Base-by-base conservation (phyloP, 345 rosid species). In the Conringia planisiliqua region DNA sequence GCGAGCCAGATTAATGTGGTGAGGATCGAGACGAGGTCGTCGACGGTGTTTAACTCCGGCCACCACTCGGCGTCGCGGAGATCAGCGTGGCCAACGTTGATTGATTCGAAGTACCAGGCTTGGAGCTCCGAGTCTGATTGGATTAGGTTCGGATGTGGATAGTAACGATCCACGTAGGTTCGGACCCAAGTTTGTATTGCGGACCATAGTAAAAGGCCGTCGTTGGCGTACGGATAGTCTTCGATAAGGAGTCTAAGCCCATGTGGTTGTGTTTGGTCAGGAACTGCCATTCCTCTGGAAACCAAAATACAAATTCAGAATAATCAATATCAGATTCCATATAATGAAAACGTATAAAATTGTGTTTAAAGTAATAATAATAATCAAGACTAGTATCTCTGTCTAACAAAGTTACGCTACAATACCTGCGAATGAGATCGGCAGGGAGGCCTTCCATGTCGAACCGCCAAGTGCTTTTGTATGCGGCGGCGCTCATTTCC, bases 191-290 rank as follows among this genome's bases (percentile, higher is more conserved):
- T 85, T 83, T 89, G 90, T 20, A 96, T 88, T 0, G 92, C 96
- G 0, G 78, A 75, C 99, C 99, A 96, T 36, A 96, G 81, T 33
- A 96, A 72, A 6, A 96, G 92, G 5, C 98, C 99, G 22, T 96
- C 99, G 30, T 87, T 77, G 4, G 98, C 99, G 61, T 92, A 96
- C 14, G 99, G 99, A 74, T 96, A 92, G 80, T 96, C 98, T 68
- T 96, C 95, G 10, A 96, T 69, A n/a, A 92, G 42, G 14, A 96
- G 89, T 86, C 84, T 92, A n/a, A 96, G 35, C 9, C 99, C 99
- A 81, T 92, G 90, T 55, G 97, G 99, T 43, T 90, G 88, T 30
- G 94, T 82, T 54, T 88, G 82, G 77, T 96, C 99, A 8, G 88
- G 90, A 26, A 85, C 78, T 1, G 98, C 99, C 83, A 96, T 81